Evolutionary conservation across 2,329 filamentous ascomycete genomes (phyloP).

Genomic region (Fusarium brevicatenulatum): DNA sequence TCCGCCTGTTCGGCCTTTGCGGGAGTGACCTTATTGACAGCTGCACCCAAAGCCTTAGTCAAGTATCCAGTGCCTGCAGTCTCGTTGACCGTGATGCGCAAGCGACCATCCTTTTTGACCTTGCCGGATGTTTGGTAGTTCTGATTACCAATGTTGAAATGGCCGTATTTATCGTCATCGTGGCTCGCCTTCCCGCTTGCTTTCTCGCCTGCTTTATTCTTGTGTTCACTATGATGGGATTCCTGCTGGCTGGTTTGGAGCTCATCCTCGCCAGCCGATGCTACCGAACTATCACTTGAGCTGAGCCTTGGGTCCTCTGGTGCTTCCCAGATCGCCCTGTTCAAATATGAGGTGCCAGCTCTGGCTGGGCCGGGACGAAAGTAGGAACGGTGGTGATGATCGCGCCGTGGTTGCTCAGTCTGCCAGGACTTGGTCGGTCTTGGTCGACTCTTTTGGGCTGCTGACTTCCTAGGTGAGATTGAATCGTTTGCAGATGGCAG

Average conservation of each 20-base stretch:
- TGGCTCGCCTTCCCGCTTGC: slow-evolving; percentile 19
- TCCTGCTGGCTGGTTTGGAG: neutral
- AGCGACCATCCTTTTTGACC: slow-evolving; percentile 74
- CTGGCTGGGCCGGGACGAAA: slow-evolving; percentile 35
- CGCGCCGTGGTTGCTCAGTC: slow-evolving; percentile 30
- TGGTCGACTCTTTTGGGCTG: slow-evolving; percentile 12
- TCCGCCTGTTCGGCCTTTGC: slow-evolving; percentile 3
- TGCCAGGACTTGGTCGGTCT: slow-evolving; percentile 37
- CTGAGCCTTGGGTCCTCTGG: neutral
- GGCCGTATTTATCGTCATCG: slow-evolving; percentile 40
- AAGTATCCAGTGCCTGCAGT: slow-evolving; percentile 76
- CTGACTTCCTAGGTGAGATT: slow-evolving; percentile 3
- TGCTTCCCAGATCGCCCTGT: slow-evolving; percentile 36
- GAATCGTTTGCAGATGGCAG: neutral
- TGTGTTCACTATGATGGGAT: neutral
- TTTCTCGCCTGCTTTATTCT: slow-evolving; percentile 7
- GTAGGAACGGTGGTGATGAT: slow-evolving; percentile 6
- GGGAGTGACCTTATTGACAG: slow-evolving; percentile 57
- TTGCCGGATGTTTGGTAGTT: slow-evolving; percentile 72
- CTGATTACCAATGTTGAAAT: slow-evolving; percentile 70
- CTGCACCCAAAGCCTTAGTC: slow-evolving; percentile 76
- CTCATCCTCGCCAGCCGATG: slow-evolving; percentile 21
- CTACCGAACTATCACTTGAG: slow-evolving; percentile 29
- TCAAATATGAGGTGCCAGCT: slow-evolving; percentile 37
- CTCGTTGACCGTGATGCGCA: slow-evolving; percentile 79